Evolutionary conservation across 352 stramenopile genomes (phyloP), one percentile per base, ranked within the genome.

Genomic region (Phytophthora europaea): DNA sequence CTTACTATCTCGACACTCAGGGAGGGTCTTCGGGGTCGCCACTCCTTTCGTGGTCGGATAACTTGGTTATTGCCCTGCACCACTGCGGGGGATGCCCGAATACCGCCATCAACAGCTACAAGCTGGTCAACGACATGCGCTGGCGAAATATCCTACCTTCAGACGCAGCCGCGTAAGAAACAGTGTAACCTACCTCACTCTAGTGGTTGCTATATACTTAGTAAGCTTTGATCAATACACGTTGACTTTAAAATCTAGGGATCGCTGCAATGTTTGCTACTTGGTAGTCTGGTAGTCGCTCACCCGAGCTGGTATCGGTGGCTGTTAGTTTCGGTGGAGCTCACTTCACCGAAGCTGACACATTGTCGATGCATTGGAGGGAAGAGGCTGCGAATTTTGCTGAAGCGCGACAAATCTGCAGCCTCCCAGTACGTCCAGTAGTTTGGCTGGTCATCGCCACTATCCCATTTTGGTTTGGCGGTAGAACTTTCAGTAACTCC

Each of bases 31-130:
- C 87, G 0, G 88, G 88, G 7, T 93, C 88, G 8, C 88, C 88
- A 0, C 75, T 95, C 8, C 75, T 94, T 28, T 75, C 84, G 6
- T 83, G 59, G 66, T 65, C 23, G 0, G 88, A 95, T 58, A 93
- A 95, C 45, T 43, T 64, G 2, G 88, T 95, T 4, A 69, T 94
- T 23, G 88, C 72, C 6, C 72, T 95, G 4, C 88, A 94, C 61
- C 88, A 94, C 65, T 95, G 88, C 54, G 88, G 88, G 1, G 87
- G 87, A 2, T 95, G 88, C 31, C 84, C 82, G 4, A 95, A 95
- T 60, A 90, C 82, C 5, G 88, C 83, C 8, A 85, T 92, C 61
- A 91, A 91, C 73, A 83, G 67, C 55, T 67, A 89, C 54, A 82
- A 84, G 40, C 79, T 94, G 57, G 67, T 92, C 4, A 72, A 62